Evolutionary conservation across 176 grass and related monocot genomes (phyloP).

Genomic region (Juncus effusus): DNA sequence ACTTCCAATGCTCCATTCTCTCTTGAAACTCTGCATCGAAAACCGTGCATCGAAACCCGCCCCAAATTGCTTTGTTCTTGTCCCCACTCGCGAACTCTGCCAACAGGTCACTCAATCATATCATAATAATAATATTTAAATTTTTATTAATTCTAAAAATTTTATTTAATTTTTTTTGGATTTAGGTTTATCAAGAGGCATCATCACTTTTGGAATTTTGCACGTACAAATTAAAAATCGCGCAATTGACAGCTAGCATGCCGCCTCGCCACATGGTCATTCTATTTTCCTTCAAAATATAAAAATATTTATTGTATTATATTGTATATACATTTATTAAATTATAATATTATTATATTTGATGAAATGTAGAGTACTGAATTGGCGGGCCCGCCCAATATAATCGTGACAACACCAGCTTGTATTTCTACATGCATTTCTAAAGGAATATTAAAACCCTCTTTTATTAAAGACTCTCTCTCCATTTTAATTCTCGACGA

Average conservation of each 20-base stretch:
- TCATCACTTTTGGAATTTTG: conserved; percentile 76
- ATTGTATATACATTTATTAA: not conserved
- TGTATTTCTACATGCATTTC: conserved; percentile 88
- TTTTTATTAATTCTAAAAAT: conserved; percentile 2
- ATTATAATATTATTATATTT: conserved; percentile 18
- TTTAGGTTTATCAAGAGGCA: conserved; percentile 69
- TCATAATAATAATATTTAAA: not conserved
- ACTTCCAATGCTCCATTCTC: conserved; percentile 75
- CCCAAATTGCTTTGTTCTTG: conserved; percentile 71
- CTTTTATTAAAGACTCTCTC: conserved; percentile 82
- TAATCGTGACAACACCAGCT: conserved; percentile 89
- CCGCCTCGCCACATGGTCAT: conserved; percentile 65
- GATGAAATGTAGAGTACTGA: conserved; percentile 49
- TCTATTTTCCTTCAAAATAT: not conserved
- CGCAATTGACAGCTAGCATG: conserved; percentile 75
- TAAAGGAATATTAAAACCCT: conserved; percentile 59
- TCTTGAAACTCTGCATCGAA: conserved; percentile 67
- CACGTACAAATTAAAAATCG: conserved; percentile 69
- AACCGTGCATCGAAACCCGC: conserved; percentile 46
- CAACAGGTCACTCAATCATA: conserved; percentile 54
- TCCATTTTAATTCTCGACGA: conserved; percentile 96
- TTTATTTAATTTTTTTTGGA: not conserved
- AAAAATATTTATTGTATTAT: not conserved
- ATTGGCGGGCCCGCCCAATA: conserved; percentile 63
- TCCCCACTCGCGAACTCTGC: conserved; percentile 83